Evolutionary conservation across 495 filamentous ascomycete genomes (phyloP).

Genomic region (Aspergillus saccharolyticus): DNA sequence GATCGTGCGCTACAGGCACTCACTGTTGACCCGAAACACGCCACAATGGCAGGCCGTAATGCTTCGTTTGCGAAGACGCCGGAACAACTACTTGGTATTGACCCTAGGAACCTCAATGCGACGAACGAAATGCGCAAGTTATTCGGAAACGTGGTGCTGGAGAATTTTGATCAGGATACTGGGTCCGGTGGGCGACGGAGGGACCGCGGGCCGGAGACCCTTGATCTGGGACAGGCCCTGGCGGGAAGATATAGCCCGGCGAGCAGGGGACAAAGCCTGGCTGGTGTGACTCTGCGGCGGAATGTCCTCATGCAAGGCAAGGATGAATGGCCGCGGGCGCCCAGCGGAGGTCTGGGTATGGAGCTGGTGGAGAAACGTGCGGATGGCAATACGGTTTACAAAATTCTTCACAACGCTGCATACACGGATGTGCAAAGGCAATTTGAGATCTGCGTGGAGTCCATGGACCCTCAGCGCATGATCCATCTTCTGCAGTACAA

Average conservation of each 20-base stretch:
- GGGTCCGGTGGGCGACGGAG: constrained; percentile 46
- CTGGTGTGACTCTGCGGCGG: constrained; percentile 62
- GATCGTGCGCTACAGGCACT: constrained; percentile 72
- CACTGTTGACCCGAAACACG: constrained; percentile 24
- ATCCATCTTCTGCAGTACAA: constrained; percentile 62
- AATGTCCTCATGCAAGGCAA: constrained; percentile 88
- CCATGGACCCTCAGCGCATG: constrained; percentile 71
- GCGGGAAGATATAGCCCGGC: constrained; percentile 56
- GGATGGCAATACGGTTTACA: constrained; percentile 50
- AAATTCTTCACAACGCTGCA: constrained; percentile 66
- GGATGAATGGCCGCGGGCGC: constrained; percentile 80
- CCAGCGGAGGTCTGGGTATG: constrained; percentile 83
- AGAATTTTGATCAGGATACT: constrained; percentile 51
- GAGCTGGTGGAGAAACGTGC: constrained; percentile 55
- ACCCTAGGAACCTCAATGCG: constrained; percentile 75
- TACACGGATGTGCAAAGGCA: constrained; percentile 73
- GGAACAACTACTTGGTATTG: constrained; percentile 64
- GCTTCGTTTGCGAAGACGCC: constrained; percentile 42
- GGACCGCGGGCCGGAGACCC: constrained; percentile 48
- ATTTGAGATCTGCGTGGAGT: constrained; percentile 76
- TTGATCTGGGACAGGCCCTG: constrained; percentile 68
- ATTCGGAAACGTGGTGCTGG: constrained; percentile 77
- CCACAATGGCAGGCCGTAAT: constrained; percentile 30
- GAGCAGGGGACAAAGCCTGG: constrained; percentile 55
- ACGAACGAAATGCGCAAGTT: constrained; percentile 89